phyloP scores from a whole-genome alignment of 2,329 filamentous ascomycete species.

The Harringtonia lauricola region DNA sequence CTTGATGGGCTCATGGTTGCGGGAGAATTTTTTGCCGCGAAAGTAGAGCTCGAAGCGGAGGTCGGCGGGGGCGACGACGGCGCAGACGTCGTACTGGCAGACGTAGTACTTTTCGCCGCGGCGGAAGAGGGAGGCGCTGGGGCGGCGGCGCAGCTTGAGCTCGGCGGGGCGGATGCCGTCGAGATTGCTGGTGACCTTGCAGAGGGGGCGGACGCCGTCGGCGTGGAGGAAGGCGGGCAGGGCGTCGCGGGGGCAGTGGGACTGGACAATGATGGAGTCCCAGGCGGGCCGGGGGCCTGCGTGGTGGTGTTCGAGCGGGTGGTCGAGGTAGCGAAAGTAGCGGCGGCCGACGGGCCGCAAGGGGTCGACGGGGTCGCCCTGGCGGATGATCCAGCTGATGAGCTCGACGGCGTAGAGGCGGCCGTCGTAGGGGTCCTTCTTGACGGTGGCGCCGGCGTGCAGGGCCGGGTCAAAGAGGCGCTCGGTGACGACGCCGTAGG shows the following conservation, averaged over 20 bases:
- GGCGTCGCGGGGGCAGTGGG: slow-evolving; percentile 23
- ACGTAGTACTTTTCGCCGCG: slow-evolving; percentile 26
- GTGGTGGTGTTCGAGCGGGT: slow-evolving; percentile 20
- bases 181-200: slow-evolving; percentile 28
- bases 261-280: slow-evolving; percentile 28
- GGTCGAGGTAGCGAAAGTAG: slow-evolving; percentile 21
- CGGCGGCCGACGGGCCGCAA: slow-evolving; percentile 22
- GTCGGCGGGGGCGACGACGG: slow-evolving; percentile 44
- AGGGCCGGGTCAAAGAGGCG: slow-evolving; percentile 23
- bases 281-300: slow-evolving; percentile 23
- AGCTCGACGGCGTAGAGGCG: slow-evolving; percentile 22
- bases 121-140: slow-evolving; percentile 21
- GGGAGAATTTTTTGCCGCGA: slow-evolving; percentile 25
- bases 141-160: slow-evolving; percentile 23
- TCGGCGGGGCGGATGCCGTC: slow-evolving; percentile 25
- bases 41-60: slow-evolving; percentile 34
- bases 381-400: slow-evolving; percentile 29
- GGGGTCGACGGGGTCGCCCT: slow-evolving; percentile 29
- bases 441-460: slow-evolving; percentile 25
- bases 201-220: slow-evolving; percentile 15
- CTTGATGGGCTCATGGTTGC: slow-evolving; percentile 25
- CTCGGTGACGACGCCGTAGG: slow-evolving; percentile 29
- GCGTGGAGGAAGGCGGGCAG: slow-evolving; percentile 24
- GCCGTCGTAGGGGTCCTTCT: slow-evolving; percentile 20
- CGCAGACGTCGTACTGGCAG: slow-evolving; percentile 32